These are phyloP conservation scores for Peziza echinospora DNA, from an alignment of 495 filamentous ascomycete species.

Conservation along the genomic window DNA sequence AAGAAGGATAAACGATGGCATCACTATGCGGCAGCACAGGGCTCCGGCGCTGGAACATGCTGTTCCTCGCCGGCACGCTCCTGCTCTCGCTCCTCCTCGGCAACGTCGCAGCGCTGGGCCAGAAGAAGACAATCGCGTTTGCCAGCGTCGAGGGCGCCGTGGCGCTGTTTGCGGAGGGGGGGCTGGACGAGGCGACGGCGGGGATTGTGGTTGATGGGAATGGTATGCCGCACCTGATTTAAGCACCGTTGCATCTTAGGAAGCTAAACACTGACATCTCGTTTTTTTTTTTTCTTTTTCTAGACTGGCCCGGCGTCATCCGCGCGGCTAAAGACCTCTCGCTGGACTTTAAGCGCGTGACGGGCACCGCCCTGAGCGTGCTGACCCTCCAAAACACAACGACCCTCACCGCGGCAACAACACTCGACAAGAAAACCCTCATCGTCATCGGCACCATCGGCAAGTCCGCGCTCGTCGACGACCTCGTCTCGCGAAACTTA, in stretches of 20 bases:
- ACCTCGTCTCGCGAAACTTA: conserved; percentile 30
- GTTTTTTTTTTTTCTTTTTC: conserved; percentile 12
- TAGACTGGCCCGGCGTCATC: conserved; percentile 45
- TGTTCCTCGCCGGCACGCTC: no score
- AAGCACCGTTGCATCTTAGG: background rate
- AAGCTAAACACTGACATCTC: background rate
- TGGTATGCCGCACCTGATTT: conserved; percentile 8
- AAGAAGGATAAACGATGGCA: no score
- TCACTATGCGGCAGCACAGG: no score
- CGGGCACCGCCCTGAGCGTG: conserved; percentile 36
- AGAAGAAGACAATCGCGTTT: conserved; percentile 34
- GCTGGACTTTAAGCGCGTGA: conserved; percentile 49
- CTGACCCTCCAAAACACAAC: conserved; percentile 25
- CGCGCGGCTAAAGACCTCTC: conserved; percentile 44
- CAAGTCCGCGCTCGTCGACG: conserved; percentile 37
- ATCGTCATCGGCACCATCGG: conserved; percentile 52
- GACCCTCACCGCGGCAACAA: conserved; percentile 21
- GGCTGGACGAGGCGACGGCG: conserved; percentile 4
- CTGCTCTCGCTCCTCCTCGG: no score
- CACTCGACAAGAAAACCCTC: no score
- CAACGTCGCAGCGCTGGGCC: conserved; percentile 31
- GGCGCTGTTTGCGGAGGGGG: conserved; percentile 27
- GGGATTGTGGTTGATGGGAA: conserved; percentile 11
- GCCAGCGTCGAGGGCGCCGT: conserved; percentile 19
- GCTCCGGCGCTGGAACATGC: no score